phyloP scores from a whole-genome alignment of 805 yeast species.

The Saturnispora halmiae region DNA sequence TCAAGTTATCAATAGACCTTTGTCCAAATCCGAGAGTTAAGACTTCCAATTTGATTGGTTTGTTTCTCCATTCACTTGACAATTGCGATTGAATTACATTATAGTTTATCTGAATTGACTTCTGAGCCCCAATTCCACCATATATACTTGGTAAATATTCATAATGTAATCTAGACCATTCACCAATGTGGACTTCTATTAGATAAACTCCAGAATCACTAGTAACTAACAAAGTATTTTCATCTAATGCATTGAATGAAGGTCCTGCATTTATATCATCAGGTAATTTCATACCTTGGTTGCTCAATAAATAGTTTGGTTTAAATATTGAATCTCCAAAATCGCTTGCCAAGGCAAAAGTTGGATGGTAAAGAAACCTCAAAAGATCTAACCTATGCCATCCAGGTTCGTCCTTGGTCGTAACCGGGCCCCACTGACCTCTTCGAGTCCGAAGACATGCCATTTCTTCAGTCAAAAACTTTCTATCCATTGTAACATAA shows the following conservation, averaged over 20 bases:
- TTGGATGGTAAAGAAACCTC: conserved; percentile 73
- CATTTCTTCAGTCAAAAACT: conserved; percentile 67
- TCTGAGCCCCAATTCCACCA: conserved; percentile 56
- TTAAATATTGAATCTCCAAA: conserved; percentile 34
- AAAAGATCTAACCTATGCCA: conserved; percentile 82
- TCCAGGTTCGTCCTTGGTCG: conserved; percentile 59
- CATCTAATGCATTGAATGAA: conserved; percentile 37
- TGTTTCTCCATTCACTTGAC: conserved; percentile 27
- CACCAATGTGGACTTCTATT: conserved; percentile 61
- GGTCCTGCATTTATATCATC: conserved; percentile 34
- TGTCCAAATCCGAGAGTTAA: conserved; percentile 56
- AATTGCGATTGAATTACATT: conserved; percentile 35
- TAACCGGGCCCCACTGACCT: conserved; percentile 40
- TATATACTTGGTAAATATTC: conserved; percentile 51
- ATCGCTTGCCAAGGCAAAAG: conserved; percentile 66
- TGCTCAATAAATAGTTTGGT: conserved; percentile 23
- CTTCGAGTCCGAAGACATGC: conserved; percentile 44
- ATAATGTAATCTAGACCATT: conserved; percentile 45
- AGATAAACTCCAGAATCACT: conserved; percentile 64
- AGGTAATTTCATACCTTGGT: conserved; percentile 27
- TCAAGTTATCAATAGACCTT: conserved; percentile 41
- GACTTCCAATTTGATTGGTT: conserved; percentile 42
- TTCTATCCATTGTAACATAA: conserved; percentile 70
- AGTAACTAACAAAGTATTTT: conserved; percentile 36
- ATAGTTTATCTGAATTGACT: conserved; percentile 40